Evolutionary conservation across 1,284 basidiomycete genomes (phyloP).

Genomic region (Cutaneotrichosporon sp.): DNA sequence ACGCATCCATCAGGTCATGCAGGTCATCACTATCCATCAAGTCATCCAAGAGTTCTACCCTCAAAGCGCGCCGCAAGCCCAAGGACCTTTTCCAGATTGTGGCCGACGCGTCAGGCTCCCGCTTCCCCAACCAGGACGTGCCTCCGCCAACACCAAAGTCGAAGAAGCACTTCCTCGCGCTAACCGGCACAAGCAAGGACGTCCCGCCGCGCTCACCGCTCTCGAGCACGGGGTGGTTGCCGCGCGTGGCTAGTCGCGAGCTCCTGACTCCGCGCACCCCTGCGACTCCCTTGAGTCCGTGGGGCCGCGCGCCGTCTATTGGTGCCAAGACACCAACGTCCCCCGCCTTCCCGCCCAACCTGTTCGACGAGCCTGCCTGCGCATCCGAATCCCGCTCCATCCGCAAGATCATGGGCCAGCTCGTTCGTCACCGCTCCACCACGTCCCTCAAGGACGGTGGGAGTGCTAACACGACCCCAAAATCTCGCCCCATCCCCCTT

Average conservation of each 20-base stretch:
- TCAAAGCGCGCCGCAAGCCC: conserved; percentile 6
- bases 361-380: not conserved
- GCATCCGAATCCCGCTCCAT: not conserved
- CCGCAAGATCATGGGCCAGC: conserved; percentile 7
- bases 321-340: not conserved
- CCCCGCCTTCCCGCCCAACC: not conserved
- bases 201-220: not conserved
- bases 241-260: conserved; percentile 2
- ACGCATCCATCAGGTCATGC: conserved; percentile 5
- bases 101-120: conserved; percentile 9
- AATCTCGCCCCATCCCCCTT: not conserved
- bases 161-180: conserved; percentile 8
- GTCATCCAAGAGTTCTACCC: not conserved
- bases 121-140: conserved; percentile 21
- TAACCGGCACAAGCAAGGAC: not conserved
- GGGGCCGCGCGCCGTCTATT: not conserved
- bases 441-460: not conserved
- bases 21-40: not conserved
- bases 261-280: not conserved
- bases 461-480: not conserved
- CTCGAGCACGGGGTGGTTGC: conserved; percentile 1
- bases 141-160: conserved; percentile 6
- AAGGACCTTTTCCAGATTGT: conserved; percentile 18
- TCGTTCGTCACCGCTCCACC: conserved; percentile 1
- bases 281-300: not conserved